Conservation (phyloP, 371 early-diverging fungal species). For the Choanephora cucurbitarum region DNA sequence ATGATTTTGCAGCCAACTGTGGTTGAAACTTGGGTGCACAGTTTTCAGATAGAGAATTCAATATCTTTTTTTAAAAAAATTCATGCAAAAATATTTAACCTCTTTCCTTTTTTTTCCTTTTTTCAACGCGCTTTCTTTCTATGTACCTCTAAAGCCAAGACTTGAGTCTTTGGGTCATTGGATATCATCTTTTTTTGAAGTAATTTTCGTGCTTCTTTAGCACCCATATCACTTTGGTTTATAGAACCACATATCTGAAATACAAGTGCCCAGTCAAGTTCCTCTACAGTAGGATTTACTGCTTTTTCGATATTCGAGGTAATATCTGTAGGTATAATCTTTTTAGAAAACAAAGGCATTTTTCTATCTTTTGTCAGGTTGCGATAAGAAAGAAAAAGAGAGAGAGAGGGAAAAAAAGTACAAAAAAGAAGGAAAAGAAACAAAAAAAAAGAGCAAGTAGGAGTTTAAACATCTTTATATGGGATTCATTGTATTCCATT, state of each 20-base stretch:
- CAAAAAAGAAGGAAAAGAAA: constrained; percentile 5
- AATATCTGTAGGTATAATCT: constrained; percentile 44
- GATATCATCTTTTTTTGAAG: constrained; percentile 52
- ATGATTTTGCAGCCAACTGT: constrained; percentile 45
- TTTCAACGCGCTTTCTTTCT: not conserved
- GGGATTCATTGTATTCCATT: not conserved
- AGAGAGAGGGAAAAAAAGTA: constrained; percentile 8
- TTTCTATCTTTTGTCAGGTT: not conserved
- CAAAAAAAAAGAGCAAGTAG: constrained; percentile 6
- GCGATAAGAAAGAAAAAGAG: constrained; percentile 3
- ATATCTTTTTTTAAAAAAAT: constrained; percentile 28
- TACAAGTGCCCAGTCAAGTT: constrained; percentile 47
- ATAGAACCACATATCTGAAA: constrained; percentile 48
- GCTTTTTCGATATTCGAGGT: constrained; percentile 38
- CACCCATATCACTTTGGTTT: constrained; percentile 42
- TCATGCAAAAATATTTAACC: not conserved
- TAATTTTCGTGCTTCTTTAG: constrained; percentile 52
- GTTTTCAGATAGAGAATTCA: constrained; percentile 49
- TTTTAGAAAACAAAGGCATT: constrained; percentile 48
- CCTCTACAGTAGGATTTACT: constrained; percentile 27
- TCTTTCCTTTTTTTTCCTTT: not conserved
- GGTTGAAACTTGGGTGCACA: constrained; percentile 34
- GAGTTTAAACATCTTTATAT: constrained; percentile 8
- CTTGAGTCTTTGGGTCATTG: constrained; percentile 33
- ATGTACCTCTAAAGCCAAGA: constrained; percentile 46